Percentiles rank a stretch among this genome's conserved stretches.
These are phyloP conservation scores for Heterobasidion parviporum DNA, from an alignment of 1,284 basidiomycete species.

Conservation along the genomic window DNA sequence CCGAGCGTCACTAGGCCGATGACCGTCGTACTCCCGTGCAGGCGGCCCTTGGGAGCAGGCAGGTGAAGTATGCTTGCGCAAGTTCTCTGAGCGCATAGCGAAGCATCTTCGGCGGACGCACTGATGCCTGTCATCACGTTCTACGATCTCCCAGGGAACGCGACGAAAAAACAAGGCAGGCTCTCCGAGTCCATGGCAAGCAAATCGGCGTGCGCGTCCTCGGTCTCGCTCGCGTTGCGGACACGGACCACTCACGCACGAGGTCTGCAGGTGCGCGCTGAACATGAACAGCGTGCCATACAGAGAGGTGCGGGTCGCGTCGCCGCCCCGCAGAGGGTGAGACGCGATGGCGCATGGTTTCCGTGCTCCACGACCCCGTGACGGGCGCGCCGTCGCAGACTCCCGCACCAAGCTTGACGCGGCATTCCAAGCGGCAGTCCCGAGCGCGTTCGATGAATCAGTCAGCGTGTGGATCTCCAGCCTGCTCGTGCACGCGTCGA, in stretches of 20 bases:
- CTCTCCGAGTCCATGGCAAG: constrained; percentile 17
- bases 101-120: too few species aligned
- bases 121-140: constrained; percentile 8
- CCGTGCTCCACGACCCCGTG: constrained; percentile 15
- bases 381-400: constrained; percentile 25
- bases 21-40: too few species aligned
- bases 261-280: too few species aligned
- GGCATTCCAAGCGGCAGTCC: constrained; percentile 23
- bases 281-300: too few species aligned
- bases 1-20: too few species aligned
- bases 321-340: too few species aligned
- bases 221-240: too few species aligned
- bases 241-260: too few species aligned
- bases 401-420: constrained; percentile 20
- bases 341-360: background rate
- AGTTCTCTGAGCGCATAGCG: too few species aligned
- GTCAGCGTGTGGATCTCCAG: constrained; percentile 2
- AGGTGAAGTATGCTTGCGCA: too few species aligned
- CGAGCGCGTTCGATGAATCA: constrained; percentile 10
- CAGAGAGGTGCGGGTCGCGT: too few species aligned
- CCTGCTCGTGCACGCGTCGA: constrained; percentile 14
- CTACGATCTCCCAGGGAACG: constrained; percentile 16
- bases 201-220: constrained; percentile 8
- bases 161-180: constrained; percentile 9
- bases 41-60: too few species aligned